A percentile compares a stretch with the other conserved stretches of the same genome.
Evolutionary conservation across 768 basidiomycete genomes (phyloP).

Genomic region (Rhodotorula taiwanensis): DNA sequence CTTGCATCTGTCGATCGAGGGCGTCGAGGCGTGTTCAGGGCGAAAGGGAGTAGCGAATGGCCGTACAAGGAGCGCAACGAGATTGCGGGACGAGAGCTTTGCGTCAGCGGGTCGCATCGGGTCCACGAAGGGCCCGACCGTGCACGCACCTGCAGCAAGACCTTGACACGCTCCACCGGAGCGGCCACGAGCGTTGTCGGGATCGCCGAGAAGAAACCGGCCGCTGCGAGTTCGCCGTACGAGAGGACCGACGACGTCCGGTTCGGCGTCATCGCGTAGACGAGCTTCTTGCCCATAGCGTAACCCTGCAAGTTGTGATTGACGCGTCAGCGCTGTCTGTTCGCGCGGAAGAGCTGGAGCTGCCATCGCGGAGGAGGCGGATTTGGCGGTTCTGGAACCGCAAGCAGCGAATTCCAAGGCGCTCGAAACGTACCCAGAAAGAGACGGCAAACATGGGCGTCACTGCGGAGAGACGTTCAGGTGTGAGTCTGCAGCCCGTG

Average conservation of each 20-base stretch:
- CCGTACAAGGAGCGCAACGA: no score
- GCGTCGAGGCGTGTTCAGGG: slow-evolving; percentile 1
- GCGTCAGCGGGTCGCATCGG: no score
- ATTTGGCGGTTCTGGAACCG: no score
- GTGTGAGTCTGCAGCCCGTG: no score
- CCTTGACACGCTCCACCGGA: slow-evolving; percentile 94
- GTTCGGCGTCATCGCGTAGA: slow-evolving; percentile 69
- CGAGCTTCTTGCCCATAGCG: slow-evolving; percentile 81
- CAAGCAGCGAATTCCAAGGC: no score
- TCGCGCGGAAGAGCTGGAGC: background rate
- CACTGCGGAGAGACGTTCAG: slow-evolving; percentile 61
- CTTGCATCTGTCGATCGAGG: slow-evolving; percentile 61
- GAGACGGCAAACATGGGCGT: slow-evolving; percentile 97
- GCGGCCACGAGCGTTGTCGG: slow-evolving; percentile 89
- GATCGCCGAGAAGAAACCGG: slow-evolving; percentile 89
- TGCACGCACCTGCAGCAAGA: slow-evolving; percentile 69
- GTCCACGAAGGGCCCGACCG: background rate
- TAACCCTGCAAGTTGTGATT: slow-evolving; percentile 63
- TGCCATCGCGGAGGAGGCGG: no score
- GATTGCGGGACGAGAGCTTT: background rate
- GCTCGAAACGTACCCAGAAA: slow-evolving; percentile 73
- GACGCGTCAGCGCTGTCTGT: no score
- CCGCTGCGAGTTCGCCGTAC: slow-evolving; percentile 72
- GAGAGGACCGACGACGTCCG: slow-evolving; percentile 60
- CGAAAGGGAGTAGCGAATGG: background rate